Conservation (phyloP, 805 yeast species). For the Metschnikowia baotianmanensis region DNA sequence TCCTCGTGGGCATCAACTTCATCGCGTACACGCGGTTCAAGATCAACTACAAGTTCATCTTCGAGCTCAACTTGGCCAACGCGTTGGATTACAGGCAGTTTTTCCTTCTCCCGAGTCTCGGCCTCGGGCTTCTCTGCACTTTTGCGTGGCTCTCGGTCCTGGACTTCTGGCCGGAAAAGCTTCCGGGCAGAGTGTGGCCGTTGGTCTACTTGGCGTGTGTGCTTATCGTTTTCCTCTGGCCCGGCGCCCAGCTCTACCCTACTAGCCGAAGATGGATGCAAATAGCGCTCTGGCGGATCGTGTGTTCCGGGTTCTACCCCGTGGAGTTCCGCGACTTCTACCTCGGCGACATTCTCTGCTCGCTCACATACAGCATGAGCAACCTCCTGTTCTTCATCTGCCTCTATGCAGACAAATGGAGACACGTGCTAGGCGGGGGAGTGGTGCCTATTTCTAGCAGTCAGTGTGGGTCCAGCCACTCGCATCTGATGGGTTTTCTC, state of each 20-base stretch:
- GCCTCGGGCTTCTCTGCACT: constrained; percentile 55
- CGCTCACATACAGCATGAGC: constrained; percentile 83
- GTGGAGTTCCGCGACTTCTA: constrained; percentile 95
- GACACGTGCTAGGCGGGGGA: constrained; percentile 43
- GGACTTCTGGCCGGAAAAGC: constrained; percentile 57
- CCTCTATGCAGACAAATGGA: constrained; percentile 72
- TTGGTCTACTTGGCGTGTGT: constrained; percentile 65
- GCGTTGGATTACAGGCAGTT: constrained; percentile 66
- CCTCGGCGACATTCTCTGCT: constrained; percentile 86
- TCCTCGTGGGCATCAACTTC: constrained; percentile 68
- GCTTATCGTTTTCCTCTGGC: constrained; percentile 52
- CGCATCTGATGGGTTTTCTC: constrained; percentile 78
- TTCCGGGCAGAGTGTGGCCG: constrained; percentile 76
- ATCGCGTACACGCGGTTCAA: constrained; percentile 69
- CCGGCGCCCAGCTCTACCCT: constrained; percentile 54
- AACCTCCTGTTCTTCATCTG: constrained; percentile 86
- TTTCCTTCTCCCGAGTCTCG: constrained; percentile 59
- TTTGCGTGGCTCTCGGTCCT: constrained; percentile 75
- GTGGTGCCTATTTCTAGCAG: constrained; percentile 22
- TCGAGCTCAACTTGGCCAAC: constrained; percentile 75
- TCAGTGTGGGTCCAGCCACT: constrained; percentile 73
- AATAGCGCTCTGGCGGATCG: constrained; percentile 65
- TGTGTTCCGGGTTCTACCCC: constrained; percentile 84
- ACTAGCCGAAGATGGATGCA: constrained; percentile 78
- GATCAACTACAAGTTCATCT: constrained; percentile 87